Evolutionary conservation across 2,329 filamentous ascomycete species (phyloP), one percentile per base, ranked within the genome.

Genomic region (Talaromyces piceae): DNA sequence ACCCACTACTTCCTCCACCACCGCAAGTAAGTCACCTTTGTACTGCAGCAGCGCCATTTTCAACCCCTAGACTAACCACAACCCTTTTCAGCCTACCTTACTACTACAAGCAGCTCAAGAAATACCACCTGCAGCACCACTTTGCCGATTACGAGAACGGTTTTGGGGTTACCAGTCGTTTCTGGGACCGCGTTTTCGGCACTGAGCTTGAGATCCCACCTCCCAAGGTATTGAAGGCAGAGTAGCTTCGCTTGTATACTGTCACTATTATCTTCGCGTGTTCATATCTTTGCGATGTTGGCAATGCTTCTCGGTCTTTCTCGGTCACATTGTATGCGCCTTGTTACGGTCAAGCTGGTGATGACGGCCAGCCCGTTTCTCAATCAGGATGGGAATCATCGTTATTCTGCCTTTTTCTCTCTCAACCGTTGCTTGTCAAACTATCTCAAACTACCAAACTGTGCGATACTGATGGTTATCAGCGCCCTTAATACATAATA

Each of bases 1-100:
- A 98, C 93, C 1, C 93, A 98, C 70, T 98, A 97, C 77, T 98
- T 98, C 79, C 80, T 98, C 33, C 93, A 98, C 70, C 93, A 98
- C 74, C 82, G 87, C 73, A 94, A 89, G 79, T 83, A 67, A 68
- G 79, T 77, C 31, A n/a, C 33, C 33, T 50, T 23, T n/a, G 18
- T 26, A 13, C 23, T 37, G 8, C 4, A 16, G 53, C 45, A 23
- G 16, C 18, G 22, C n/a, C 18, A 41, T 12, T 22, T 47, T 13
- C 33, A 27, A 23, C 11, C 11, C n/a, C 6, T 6, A 37, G 9
- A 31, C 48, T 50, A 44, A 45, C 25, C 20, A 41, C 54, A 41
- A 54, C 50, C 39, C 53, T 30, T 27, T 47, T 1, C 53, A 83
- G 80, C 61, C 82, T 98, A 2, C 93, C 93, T 13, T 73, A 84